Percentiles rank a stretch among this genome's conserved stretches.
These are phyloP conservation scores for Sporisorium scitamineum DNA, from an alignment of 1,284 basidiomycete genomes.

Conservation along the genomic window DNA sequence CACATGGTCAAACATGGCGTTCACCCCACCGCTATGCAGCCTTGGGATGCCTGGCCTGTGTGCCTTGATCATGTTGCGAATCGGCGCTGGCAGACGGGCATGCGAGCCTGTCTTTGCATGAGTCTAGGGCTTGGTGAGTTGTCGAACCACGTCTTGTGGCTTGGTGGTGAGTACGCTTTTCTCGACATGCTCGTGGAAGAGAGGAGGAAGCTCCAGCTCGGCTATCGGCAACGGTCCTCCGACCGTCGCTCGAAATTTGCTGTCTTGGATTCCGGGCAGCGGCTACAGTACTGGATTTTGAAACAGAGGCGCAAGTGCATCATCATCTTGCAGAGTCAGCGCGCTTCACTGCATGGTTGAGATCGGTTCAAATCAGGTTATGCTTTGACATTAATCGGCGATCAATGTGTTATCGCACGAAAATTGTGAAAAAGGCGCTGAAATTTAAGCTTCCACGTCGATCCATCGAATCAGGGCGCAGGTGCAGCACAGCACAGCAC, in stretches of 20 bases:
- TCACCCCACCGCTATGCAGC: slow-evolving; percentile 25
- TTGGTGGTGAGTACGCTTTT: background rate
- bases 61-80: slow-evolving; percentile 24
- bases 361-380: background rate
- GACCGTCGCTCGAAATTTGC: slow-evolving; percentile 8
- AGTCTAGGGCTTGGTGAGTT: background rate
- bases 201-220: too few species aligned
- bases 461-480: slow-evolving; percentile 20
- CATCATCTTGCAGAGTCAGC: slow-evolving; percentile 35
- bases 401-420: slow-evolving; percentile 7
- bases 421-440: background rate
- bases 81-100: background rate
- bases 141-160: background rate
- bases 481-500: background rate
- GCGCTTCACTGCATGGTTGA: background rate
- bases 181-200: background rate
- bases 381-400: background rate
- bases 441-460: slow-evolving; percentile 37
- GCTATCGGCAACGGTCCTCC: slow-evolving; percentile 11
- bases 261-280: too few species aligned
- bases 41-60: slow-evolving; percentile 27
- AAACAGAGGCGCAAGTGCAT: background rate
- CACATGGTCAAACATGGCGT: slow-evolving; percentile 39
- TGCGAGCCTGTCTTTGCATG: background rate
- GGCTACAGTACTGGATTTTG: background rate